Evolutionary conservation across 2,329 filamentous ascomycete species (phyloP), one percentile per base, ranked within the genome.

Genomic region (Capronia coronata): DNA sequence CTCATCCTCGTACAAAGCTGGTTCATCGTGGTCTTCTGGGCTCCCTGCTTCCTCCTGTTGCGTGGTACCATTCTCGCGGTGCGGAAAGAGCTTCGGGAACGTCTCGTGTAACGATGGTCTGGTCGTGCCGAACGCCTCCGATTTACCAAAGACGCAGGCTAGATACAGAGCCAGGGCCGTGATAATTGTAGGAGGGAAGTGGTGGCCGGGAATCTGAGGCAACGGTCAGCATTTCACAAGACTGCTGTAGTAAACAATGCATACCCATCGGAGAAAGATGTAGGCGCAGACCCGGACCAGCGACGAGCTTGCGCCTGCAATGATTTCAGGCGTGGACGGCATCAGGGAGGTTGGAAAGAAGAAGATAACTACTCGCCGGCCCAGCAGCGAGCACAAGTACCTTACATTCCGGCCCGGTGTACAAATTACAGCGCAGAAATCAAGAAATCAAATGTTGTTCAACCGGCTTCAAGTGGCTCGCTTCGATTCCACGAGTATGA

Each of bases 21-120:
- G 82, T 63, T 89, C 83, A 49, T 80, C 65, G 19, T 87, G 70
- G 22, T 80, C 75, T 29, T 87, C 69, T 50, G 80, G 72, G 9
- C 65, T 59, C 6, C 67, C 61, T 14, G 68, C 19, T 43, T 14
- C 40, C 9, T 67, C 62, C 21, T 65, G 59, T 25, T 65, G 63
- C 25, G 35, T 42, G 10, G 49, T 38, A 14, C 48, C 21, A 22
- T 19, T 19, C 22, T 59, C 46, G 29, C 43, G 46, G n/a, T 50
- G 49, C 9, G 43, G 48, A 14, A 56, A 43, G 11, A 52, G 43
- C 34, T 44, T 49, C 2, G 56, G 57, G 27, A 57, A 54, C 32
- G 38, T 49, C 55, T 58, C 49, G 21, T 50, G 45, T 7, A 55
- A 48, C 3, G 46, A 25, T 7, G 50, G 51, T 23, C 46, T 52